These are phyloP conservation scores for Orbilia quercus DNA, from an alignment of 2,329 filamentous ascomycete genomes.

Conservation along the genomic window DNA sequence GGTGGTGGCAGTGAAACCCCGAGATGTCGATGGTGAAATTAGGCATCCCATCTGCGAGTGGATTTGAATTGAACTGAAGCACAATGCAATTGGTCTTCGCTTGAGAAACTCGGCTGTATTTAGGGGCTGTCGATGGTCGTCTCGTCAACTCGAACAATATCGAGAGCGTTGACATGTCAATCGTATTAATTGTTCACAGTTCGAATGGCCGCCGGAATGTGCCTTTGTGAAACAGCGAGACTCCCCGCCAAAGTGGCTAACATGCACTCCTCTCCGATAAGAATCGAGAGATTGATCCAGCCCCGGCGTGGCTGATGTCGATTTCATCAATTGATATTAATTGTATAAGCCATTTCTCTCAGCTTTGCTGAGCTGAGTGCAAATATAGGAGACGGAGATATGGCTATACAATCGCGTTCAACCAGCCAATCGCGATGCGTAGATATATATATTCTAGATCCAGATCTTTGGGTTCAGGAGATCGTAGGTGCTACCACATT, in stretches of 20 bases:
- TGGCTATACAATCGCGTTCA: neutral
- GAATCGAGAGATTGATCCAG: slow-evolving; percentile 4
- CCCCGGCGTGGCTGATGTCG: slow-evolving; percentile 11
- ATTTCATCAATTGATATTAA: neutral
- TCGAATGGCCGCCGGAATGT: slow-evolving; percentile 17
- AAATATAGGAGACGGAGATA: slow-evolving; percentile 2
- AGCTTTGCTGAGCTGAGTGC: neutral
- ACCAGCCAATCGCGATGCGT: slow-evolving; percentile 21
- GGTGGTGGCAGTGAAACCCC: slow-evolving; percentile 53
- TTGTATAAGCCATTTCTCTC: neutral
- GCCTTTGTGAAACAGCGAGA: slow-evolving; percentile 25
- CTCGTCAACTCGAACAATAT: slow-evolving; percentile 22
- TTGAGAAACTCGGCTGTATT: slow-evolving; percentile 17
- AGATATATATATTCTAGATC: slow-evolving; percentile 9
- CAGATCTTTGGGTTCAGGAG: slow-evolving; percentile 6
- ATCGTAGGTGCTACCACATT: slow-evolving; percentile 21
- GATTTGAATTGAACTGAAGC: slow-evolving; percentile 27
- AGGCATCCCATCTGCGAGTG: slow-evolving; percentile 27
- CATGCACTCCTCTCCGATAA: slow-evolving; percentile 7
- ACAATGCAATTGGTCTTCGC: slow-evolving; percentile 17
- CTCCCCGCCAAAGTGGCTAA: slow-evolving; percentile 5
- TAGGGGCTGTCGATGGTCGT: neutral
- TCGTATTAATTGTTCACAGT: slow-evolving; percentile 21
- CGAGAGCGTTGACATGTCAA: slow-evolving; percentile 34
- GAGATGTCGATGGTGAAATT: slow-evolving; percentile 35